Evolutionary conservation across 768 basidiomycete species (phyloP), one percentile per base, ranked within the genome.

Genomic region (Mycena galopus): DNA sequence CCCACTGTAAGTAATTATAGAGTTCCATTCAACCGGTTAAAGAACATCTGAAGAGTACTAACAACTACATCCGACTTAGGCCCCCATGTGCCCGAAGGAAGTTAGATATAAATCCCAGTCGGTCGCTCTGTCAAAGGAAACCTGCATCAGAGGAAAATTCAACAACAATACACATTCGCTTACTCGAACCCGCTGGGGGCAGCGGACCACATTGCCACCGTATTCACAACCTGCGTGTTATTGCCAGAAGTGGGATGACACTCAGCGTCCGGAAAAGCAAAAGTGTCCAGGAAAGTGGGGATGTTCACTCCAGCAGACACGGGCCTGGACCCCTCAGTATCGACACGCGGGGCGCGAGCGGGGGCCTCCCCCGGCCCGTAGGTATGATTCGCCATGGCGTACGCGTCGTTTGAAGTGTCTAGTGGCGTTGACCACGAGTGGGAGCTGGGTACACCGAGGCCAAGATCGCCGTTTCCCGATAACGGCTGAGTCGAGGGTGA

Each of bases 71-170:
- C n/a, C n/a, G n/a, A n/a, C n/a, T n/a, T n/a, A n/a, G n/a, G n/a
- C n/a, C n/a, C n/a, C n/a, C n/a, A n/a, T n/a, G n/a, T n/a, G n/a
- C n/a, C n/a, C n/a, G n/a, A n/a, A n/a, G n/a, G 23, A 51, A 35
- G 23, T 33, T 6, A 70, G 55, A 21, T 59, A 71, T 14, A 32
- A 25, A 59, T 71, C 64, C 69, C 69, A 71, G 23, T 71, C 69
- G 6, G 69, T 65, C 2, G 55, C 63, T n/a, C 69, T 71, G 12
- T n/a, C 10, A 23, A 16, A 47, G 16, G 17, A 21, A 25, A 33
- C 5, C 27, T 4, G 55, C 10, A 33, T 1, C 5, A 11, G 53
- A 6, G 5, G 16, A n/a, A 7, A 8, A 47, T 47, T n/a, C 44
- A 8, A 5, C 44, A 8, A 21, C 10, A 19, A 29, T 25, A 27